Evolutionary conservation across 2,329 filamentous ascomycete genomes (phyloP), one percentile per base, ranked within the genome.

Genomic region (Amylocarpus encephaloides): DNA sequence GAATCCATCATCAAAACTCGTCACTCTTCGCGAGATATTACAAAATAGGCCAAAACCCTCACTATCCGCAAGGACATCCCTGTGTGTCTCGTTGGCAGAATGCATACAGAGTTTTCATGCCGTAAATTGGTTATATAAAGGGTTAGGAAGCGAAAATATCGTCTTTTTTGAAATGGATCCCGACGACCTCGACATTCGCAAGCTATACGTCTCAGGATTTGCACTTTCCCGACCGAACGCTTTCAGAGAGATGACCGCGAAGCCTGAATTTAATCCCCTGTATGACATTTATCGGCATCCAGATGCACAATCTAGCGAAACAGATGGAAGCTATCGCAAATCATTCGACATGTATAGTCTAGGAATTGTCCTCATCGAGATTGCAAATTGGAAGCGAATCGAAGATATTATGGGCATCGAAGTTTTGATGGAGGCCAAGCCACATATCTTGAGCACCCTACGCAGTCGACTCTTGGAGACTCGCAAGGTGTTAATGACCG

Each of bases 101-200:
- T 36, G 41, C 41, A 26, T 18, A 22, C 41, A 29, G 6, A 29
- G 13, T 30, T 43, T 32, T 29, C 26, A 43, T 57, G 69, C 74
- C 1, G 74, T 77, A 1, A 71, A 76, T 53, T 78, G 75, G 75
- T 68, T 79, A 6, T 75, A 79, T 66, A 79, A 79, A 56, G 75
- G 74, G 16, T 67, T 79, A 6, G 71, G 75, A 15, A 72, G 70
- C 53, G 65, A 72, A 49, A 78, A 76, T 59, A 67, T 79, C 26
- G 57, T 79, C 10, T 77, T 78, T 59, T 46, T 46, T 15, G 7
- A 29, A 4, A 10, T 15, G 6, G 5, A 4, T 15, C 5, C 22
- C 5, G 9, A 36, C 3, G 34, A 36, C 5, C 12, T 36, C 34
- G 34, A 36, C 11, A 5, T 43, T 15, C 41, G 18, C 29, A 29